Conservation (phyloP, 2,329 filamentous ascomycete species). For the Trichoderma citrinoviride region DNA sequence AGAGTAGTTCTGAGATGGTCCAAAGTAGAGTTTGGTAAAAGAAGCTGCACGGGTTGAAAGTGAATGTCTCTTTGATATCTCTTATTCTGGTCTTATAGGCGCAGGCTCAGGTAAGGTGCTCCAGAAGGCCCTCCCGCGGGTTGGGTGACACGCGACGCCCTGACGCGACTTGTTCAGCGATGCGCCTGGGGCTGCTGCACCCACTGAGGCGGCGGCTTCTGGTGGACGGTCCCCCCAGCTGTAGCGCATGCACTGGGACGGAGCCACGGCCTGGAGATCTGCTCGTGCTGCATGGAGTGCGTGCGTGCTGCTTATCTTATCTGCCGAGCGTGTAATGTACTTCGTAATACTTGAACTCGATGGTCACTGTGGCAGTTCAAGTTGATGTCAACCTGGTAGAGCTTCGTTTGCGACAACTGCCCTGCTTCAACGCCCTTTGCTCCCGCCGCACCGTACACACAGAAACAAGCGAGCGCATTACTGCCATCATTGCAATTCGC, state of each 20-base stretch:
- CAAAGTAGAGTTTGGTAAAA: background rate
- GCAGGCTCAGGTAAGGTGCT: too few relatives aligned
- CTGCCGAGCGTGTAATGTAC: background rate
- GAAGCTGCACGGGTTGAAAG: background rate
- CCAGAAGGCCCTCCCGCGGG: background rate
- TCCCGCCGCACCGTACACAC: background rate
- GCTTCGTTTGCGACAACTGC: slow-evolving; percentile 10
- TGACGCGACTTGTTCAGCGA: slow-evolving; percentile 1
- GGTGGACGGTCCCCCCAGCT: background rate
- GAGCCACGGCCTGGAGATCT: slow-evolving; percentile 7
- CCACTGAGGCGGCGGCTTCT: background rate
- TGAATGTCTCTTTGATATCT: background rate
- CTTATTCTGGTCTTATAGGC: too few relatives aligned
- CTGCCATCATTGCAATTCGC: background rate
- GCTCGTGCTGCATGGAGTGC: slow-evolving; percentile 3
- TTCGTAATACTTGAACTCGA: background rate
- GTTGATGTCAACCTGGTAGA: background rate
- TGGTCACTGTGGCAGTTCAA: background rate
- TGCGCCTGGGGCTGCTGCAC: slow-evolving; percentile 3
- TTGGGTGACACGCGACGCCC: background rate
- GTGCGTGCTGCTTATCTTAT: background rate
- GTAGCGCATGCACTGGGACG: slow-evolving; percentile 1
- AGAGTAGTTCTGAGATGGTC: background rate
- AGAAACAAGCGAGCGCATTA: background rate
- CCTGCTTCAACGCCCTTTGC: background rate